phyloP scores from a whole-genome alignment of 176 grass and related monocot species.

The Triticum monococcum region DNA sequence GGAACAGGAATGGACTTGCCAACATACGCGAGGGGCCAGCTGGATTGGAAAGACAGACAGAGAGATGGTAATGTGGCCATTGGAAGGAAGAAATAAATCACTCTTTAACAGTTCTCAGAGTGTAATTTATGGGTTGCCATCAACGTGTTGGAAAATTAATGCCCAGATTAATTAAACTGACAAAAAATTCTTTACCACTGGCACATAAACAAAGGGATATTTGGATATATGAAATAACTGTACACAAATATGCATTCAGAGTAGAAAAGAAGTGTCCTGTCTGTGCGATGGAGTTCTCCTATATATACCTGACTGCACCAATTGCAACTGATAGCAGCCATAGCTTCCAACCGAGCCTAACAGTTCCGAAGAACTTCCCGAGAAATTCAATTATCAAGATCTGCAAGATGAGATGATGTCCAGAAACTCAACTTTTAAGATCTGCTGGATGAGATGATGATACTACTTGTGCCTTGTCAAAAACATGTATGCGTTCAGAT shows the following conservation, averaged over 20 bases:
- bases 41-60: constrained; percentile 20
- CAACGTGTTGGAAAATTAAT: not conserved
- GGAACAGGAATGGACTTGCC: constrained; percentile 69
- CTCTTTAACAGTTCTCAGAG: too few relatives aligned
- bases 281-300: not conserved
- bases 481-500: not conserved
- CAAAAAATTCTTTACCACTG: not conserved
- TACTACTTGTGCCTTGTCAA: not conserved
- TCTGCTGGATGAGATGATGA: constrained; percentile 5
- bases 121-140: not conserved
- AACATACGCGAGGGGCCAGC: constrained; percentile 61
- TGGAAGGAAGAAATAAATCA: not conserved
- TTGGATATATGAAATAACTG: too few relatives aligned
- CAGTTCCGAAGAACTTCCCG: constrained; percentile 54
- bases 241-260: not conserved
- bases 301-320: constrained; percentile 44
- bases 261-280: not conserved
- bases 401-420: constrained; percentile 9
- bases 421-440: constrained; percentile 49
- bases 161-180: not conserved
- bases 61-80: constrained; percentile 9
- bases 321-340: constrained; percentile 59
- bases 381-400: constrained; percentile 69
- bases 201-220: not conserved
- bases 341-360: constrained; percentile 47